Conservation (phyloP, 164 flowering plant genomes). For the Magnolia officinalis region DNA sequence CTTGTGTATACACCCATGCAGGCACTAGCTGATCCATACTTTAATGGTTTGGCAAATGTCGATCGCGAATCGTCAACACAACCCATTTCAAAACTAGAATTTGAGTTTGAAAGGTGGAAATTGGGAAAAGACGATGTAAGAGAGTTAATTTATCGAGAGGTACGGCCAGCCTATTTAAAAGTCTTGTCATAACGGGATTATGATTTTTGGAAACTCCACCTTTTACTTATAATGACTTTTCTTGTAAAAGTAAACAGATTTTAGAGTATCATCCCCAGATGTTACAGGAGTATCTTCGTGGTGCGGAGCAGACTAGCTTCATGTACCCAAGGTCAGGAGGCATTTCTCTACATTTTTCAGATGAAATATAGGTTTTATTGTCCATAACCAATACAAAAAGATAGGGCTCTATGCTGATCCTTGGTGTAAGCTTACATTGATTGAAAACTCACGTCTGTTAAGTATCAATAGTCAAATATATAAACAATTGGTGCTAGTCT, state of each 20-base stretch:
- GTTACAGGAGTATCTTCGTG: conserved; percentile 83
- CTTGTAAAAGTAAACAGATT: conserved; percentile 58
- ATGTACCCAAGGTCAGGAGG: conserved; percentile 88
- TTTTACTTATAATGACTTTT: conserved; percentile 19
- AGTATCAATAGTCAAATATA: too few species aligned
- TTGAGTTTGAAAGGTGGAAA: conserved; percentile 90
- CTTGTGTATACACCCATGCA: conserved; percentile 23
- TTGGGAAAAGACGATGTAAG: conserved; percentile 78
- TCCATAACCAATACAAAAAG: too few species aligned
- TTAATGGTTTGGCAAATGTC: conserved; percentile 66
- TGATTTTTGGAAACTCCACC: background rate
- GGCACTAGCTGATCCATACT: conserved; percentile 94
- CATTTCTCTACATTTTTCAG: background rate
- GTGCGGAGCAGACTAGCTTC: conserved; percentile 73
- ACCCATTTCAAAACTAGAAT: conserved; percentile 86
- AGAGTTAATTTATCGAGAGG: conserved; percentile 93
- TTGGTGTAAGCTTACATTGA: too few species aligned
- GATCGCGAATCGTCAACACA: conserved; percentile 73
- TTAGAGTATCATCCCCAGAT: conserved; percentile 99
- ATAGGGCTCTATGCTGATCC: too few species aligned
- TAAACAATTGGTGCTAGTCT: too few species aligned
- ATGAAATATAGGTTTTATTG: too few species aligned
- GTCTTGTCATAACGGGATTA: background rate
- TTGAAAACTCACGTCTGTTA: too few species aligned
- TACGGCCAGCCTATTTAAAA: conserved; percentile 17